Evolutionary conservation across 225 moss, liverwort and hornwort genomes (phyloP), one percentile per base, ranked within the genome.

Genomic region (Antitrichia curtipendula): DNA sequence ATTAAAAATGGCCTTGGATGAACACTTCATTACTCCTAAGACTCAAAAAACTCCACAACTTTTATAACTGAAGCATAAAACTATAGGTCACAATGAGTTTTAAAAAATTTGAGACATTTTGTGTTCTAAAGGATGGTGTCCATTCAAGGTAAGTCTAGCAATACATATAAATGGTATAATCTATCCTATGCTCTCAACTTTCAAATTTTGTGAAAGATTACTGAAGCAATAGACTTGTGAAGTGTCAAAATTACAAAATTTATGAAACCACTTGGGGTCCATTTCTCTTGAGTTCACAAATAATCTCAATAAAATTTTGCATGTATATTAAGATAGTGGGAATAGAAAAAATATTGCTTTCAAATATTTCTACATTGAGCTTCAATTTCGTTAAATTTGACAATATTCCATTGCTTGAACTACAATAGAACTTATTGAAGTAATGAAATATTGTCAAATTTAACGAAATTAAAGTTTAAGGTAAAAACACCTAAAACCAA

Each of bases 181-280:
- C 45, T 28, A 72, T 2, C 10, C 1, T 72, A 29, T 72, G 0
- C 6, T 45, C 6, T 72, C 6, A 72, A 28, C 6, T 71, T 28
- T 71, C 8, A 8, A 17, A 28, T 29, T 16, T 27, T 25, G 16
- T 0, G 16, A 25, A 41, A 41, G 25, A 70, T 3, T 41, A 70
- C 8, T 41, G 8, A 45, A 45, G 45, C 8, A 45, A 8, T 45
- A 70, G 13, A 69, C 1, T 5, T 0, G 0, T 71, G 28, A 17
- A 45, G 4, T 0, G 0, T 45, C 6, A 45, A 28, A 45, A 17
- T 72, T 45, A 29, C 3, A 10, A 29, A 72, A 45, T 10, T 28
- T 43, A 45, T 0, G 0, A 45, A 17, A 45, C 17, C 10, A 17
- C 1, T 45, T 72, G 10, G 8, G 3, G 6, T 72, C 4, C 29